phyloP scores from a whole-genome alignment of 2,329 filamentous ascomycete genomes.

The Clonostachys chloroleuca region DNA sequence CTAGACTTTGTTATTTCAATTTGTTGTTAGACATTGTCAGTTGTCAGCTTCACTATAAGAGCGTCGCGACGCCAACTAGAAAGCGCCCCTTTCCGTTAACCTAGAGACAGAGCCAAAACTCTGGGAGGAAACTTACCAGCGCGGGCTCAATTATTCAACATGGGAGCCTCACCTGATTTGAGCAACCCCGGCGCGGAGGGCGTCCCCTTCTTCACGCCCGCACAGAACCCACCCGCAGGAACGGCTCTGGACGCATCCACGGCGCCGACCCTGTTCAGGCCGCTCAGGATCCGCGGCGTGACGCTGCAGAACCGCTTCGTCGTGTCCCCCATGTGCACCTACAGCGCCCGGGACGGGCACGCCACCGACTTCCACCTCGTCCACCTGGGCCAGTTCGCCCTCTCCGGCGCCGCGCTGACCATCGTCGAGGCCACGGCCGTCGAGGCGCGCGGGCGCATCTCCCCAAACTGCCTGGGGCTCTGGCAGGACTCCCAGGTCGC shows the following conservation, averaged over 20 bases:
- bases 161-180: background rate
- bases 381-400: slow-evolving; percentile 74
- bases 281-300: slow-evolving; percentile 47
- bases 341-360: slow-evolving; percentile 58
- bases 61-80: no score
- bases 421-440: slow-evolving; percentile 79
- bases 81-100: no score
- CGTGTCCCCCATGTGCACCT: slow-evolving; percentile 45
- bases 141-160: no score
- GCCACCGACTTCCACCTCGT: slow-evolving; percentile 78
- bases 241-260: slow-evolving; percentile 32
- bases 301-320: slow-evolving; percentile 9
- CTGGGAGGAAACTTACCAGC: no score
- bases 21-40: no score
- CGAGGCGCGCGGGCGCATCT: slow-evolving; percentile 73
- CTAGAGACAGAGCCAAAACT: no score
- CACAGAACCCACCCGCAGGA: slow-evolving; percentile 45
- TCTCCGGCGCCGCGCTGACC: slow-evolving; percentile 69
- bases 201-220: slow-evolving; percentile 50
- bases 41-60: no score
- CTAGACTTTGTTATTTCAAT: no score
- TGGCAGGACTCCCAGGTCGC: slow-evolving; percentile 83
- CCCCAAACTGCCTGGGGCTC: slow-evolving; percentile 72
- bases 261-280: slow-evolving; percentile 51
- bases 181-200: slow-evolving; percentile 34